Conservation (phyloP, 2,329 filamentous ascomycete species). For the Hypoxylon sp. region DNA sequence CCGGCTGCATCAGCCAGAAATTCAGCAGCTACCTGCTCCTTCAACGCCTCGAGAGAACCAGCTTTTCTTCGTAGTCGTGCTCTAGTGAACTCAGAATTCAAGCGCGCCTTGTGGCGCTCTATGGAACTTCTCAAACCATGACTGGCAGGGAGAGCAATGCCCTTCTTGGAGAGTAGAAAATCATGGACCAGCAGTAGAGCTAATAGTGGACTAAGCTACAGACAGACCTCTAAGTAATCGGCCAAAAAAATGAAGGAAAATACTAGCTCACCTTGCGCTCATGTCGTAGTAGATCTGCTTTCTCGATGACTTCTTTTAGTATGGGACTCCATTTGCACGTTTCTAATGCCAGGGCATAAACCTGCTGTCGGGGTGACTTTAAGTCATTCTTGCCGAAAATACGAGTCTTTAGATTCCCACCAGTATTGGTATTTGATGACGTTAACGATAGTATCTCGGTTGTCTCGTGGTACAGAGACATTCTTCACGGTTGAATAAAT, state of each 20-base stretch:
- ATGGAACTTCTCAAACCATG: conserved; percentile 81
- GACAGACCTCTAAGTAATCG: conserved; percentile 38
- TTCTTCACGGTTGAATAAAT: conserved; percentile 55
- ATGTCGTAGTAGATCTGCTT: conserved; percentile 74
- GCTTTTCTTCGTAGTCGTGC: conserved; percentile 77
- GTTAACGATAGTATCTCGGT: conserved; percentile 74
- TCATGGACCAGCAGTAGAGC: conserved; percentile 88
- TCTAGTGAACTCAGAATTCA: conserved; percentile 84
- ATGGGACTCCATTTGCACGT: conserved; percentile 89
- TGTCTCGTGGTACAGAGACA: conserved; percentile 97
- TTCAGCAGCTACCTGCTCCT: conserved; percentile 63
- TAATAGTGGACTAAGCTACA: conserved; percentile 79
- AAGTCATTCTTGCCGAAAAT: conserved; percentile 78
- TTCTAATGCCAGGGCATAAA: conserved; percentile 89
- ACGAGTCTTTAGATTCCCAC: conserved; percentile 87
- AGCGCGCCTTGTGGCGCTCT: conserved; percentile 80
- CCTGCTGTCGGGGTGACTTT: conserved; percentile 80
- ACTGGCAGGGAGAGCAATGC: conserved; percentile 80
- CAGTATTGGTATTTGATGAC: conserved; percentile 65
- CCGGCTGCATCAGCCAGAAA: conserved; percentile 57
- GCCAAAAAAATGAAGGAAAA: conserved; percentile 42
- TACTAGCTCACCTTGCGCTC: conserved; percentile 79
- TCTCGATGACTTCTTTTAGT: conserved; percentile 89
- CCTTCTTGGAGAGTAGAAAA: conserved; percentile 79
- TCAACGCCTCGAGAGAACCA: conserved; percentile 72